A percentile compares a stretch with the other conserved stretches of the same genome.
These are phyloP conservation scores for Neurospora terricola DNA, from an alignment of 495 filamentous ascomycete genomes.

Conservation along the genomic window DNA sequence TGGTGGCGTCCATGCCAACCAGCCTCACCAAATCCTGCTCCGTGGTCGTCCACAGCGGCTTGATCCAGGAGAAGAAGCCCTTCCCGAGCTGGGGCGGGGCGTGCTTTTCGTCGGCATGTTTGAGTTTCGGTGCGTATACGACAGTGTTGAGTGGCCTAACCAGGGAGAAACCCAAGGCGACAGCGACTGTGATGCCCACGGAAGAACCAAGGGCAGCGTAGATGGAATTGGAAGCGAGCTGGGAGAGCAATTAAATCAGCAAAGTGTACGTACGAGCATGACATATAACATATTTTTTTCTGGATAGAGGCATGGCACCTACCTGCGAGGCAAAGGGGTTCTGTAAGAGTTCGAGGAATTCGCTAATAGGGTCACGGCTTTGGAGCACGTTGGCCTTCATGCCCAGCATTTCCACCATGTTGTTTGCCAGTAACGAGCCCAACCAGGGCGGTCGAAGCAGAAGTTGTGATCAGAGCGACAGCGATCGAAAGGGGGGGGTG, in stretches of 20 bases:
- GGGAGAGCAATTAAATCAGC: background rate
- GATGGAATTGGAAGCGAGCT: constrained; percentile 41
- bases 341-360: constrained; percentile 34
- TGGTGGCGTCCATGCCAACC: constrained; percentile 78
- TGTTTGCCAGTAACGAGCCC: constrained; percentile 2
- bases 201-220: constrained; percentile 76
- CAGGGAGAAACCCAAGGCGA: constrained; percentile 74
- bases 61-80: constrained; percentile 76
- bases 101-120: constrained; percentile 86
- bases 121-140: constrained; percentile 91
- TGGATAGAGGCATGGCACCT: background rate
- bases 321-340: constrained; percentile 41
- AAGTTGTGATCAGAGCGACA: constrained; percentile 4
- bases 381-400: constrained; percentile 9
- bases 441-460: constrained; percentile 1
- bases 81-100: constrained; percentile 84
- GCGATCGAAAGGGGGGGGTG: background rate
- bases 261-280: background rate
- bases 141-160: constrained; percentile 81
- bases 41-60: constrained; percentile 62
- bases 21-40: constrained; percentile 67
- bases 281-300: background rate
- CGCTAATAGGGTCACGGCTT: constrained; percentile 18
- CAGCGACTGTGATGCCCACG: constrained; percentile 57
- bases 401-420: constrained; percentile 16